These are phyloP conservation scores for Colletotrichum eremochloae DNA, from an alignment of 2,329 filamentous ascomycete genomes.

Conservation along the genomic window DNA sequence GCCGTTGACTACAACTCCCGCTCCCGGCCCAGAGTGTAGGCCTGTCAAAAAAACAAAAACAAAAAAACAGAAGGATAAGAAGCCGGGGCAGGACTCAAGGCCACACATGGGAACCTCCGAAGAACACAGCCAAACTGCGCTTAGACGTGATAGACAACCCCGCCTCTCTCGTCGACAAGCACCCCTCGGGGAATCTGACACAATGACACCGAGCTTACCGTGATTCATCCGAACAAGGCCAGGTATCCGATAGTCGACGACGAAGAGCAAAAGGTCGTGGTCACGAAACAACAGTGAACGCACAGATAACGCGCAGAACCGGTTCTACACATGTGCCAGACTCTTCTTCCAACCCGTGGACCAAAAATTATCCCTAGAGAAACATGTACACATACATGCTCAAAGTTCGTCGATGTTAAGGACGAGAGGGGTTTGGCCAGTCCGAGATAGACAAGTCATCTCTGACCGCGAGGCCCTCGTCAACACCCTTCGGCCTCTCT, in stretches of 20 bases:
- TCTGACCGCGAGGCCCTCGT: background rate
- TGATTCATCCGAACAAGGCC: background rate
- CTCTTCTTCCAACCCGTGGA: background rate
- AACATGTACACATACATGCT: background rate
- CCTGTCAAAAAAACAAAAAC: background rate
- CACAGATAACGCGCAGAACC: slow-evolving; percentile 13
- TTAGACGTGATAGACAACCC: background rate
- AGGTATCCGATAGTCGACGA: background rate
- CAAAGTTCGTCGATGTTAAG: slow-evolving; percentile 1
- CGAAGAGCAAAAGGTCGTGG: background rate
- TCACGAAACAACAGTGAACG: background rate
- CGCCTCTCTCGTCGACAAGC: slow-evolving; percentile 13
- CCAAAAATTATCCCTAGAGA: background rate
- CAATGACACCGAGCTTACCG: slow-evolving; percentile 12
- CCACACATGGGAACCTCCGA: background rate
- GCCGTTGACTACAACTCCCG: background rate
- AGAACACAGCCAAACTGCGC: background rate
- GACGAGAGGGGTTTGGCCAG: background rate
- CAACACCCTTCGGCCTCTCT: background rate
- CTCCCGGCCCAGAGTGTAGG: background rate
- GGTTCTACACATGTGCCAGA: slow-evolving; percentile 3
- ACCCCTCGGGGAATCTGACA: slow-evolving; percentile 13
- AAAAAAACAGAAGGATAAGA: background rate
- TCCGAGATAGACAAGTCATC: background rate
- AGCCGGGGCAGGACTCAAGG: background rate